These are phyloP conservation scores for Trichoderma pleuroti DNA, from an alignment of 2,329 filamentous ascomycete species.

Conservation along the genomic window DNA sequence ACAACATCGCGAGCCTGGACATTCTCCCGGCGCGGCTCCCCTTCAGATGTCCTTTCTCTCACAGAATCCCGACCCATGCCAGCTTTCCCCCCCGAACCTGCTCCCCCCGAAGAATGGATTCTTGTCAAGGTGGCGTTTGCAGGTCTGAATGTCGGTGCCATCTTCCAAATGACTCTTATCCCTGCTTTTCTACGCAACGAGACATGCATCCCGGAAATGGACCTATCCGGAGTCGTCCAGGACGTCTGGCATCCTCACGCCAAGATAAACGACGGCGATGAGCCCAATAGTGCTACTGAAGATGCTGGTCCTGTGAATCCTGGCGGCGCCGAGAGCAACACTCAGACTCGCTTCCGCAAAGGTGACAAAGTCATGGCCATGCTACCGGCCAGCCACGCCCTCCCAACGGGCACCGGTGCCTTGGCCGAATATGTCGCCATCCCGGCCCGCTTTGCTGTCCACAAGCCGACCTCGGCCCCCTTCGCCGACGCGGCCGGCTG, in stretches of 20 bases:
- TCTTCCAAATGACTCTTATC: constrained; percentile 40
- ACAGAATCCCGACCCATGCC: constrained; percentile 23
- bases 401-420: constrained; percentile 37
- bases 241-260: constrained; percentile 32
- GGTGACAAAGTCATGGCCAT: constrained; percentile 39
- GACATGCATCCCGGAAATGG: constrained; percentile 40
- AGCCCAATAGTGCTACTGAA: not conserved
- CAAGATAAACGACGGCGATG: not conserved
- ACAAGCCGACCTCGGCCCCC: constrained; percentile 30
- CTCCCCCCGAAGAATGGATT: constrained; percentile 35
- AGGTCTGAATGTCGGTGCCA: constrained; percentile 44
- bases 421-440: constrained; percentile 40
- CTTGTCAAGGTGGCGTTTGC: constrained; percentile 41
- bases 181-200: constrained; percentile 37
- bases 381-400: constrained; percentile 33
- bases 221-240: constrained; percentile 41
- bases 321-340: not conserved
- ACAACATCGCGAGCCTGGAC: constrained; percentile 28
- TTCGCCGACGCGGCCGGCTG: constrained; percentile 38
- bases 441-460: constrained; percentile 32
- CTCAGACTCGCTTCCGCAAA: constrained; percentile 25
- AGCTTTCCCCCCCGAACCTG: constrained; percentile 27
- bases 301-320: not conserved
- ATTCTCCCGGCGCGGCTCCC: constrained; percentile 29
- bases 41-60: constrained; percentile 29